A percentile compares a stretch with the other conserved stretches of the same genome.
These are phyloP conservation scores for Berkeleyomyces rouxiae DNA, from an alignment of 2,329 filamentous ascomycete genomes.

Conservation along the genomic window DNA sequence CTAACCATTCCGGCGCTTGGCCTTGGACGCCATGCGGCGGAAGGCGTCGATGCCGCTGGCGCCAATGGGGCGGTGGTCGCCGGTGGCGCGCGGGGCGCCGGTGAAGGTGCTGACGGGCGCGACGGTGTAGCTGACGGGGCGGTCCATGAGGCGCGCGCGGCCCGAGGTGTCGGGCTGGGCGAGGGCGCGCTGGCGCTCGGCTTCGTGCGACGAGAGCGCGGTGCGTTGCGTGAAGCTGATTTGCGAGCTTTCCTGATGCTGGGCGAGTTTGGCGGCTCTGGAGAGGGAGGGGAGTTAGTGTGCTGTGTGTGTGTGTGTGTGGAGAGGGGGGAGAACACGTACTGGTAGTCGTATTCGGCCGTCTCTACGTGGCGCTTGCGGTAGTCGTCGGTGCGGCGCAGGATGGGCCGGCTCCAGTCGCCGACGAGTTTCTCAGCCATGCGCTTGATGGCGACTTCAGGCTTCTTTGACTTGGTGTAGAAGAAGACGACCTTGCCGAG, in stretches of 20 bases:
- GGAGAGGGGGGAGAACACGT: constrained; percentile 20
- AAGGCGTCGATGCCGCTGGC: constrained; percentile 48
- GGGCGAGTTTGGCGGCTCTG: constrained; percentile 37
- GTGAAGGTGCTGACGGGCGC: constrained; percentile 47
- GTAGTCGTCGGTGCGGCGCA: constrained; percentile 88
- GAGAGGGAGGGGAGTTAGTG: constrained; percentile 2
- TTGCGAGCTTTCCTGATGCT: constrained; percentile 32
- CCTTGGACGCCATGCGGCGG: constrained; percentile 47
- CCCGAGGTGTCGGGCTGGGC: constrained; percentile 38
- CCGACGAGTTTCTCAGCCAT: constrained; percentile 83
- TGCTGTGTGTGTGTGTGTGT: neutral
- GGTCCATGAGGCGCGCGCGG: constrained; percentile 37
- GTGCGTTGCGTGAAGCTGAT: constrained; percentile 35
- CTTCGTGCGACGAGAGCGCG: constrained; percentile 26
- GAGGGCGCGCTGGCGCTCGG: constrained; percentile 41
- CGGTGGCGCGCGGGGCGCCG: constrained; percentile 23
- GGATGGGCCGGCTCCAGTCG: constrained; percentile 88
- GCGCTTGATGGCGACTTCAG: constrained; percentile 77
- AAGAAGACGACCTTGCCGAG: constrained; percentile 95
- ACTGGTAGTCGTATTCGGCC: constrained; percentile 47
- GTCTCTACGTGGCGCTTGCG: constrained; percentile 60
- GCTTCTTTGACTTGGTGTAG: constrained; percentile 88
- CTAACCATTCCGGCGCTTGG: constrained; percentile 30
- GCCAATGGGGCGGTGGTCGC: constrained; percentile 40
- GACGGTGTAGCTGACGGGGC: constrained; percentile 41